Conservation (phyloP, 2,329 filamentous ascomycete genomes). For the Dactylellina drechsleri region DNA sequence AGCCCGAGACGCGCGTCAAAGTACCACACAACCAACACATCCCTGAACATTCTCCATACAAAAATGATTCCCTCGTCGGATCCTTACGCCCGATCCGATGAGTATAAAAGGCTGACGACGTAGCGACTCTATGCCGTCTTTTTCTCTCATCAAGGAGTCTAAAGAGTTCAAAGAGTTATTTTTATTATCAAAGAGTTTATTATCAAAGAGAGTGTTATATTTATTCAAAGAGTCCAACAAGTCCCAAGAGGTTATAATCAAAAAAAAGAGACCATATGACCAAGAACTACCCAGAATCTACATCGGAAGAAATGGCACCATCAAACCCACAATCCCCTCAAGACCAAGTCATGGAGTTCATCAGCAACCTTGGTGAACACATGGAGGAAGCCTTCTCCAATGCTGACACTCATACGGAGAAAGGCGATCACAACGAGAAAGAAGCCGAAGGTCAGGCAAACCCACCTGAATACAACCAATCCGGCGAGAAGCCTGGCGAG, state of each 20-base stretch:
- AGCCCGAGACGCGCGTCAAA: constrained; percentile 50
- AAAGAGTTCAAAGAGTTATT: constrained; percentile 26
- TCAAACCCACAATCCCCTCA: constrained; percentile 48
- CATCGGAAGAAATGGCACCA: constrained; percentile 52
- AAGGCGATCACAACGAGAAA: constrained; percentile 34
- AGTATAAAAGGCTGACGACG: constrained; percentile 44
- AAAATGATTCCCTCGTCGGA: constrained; percentile 48
- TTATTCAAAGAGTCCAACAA: constrained; percentile 25
- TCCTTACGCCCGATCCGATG: constrained; percentile 16
- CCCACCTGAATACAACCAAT: constrained; percentile 44
- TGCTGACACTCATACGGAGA: constrained; percentile 39
- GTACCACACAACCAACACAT: constrained; percentile 53
- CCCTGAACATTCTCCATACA: not conserved
- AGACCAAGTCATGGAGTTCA: constrained; percentile 55
- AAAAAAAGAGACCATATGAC: constrained; percentile 39
- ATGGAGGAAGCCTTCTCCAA: constrained; percentile 51
- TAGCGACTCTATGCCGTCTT: not conserved
- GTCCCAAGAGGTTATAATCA: constrained; percentile 23
- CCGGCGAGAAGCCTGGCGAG: constrained; percentile 42
- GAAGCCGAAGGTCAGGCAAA: constrained; percentile 15
- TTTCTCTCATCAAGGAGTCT: constrained; percentile 34
- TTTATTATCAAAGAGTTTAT: constrained; percentile 16
- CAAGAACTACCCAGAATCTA: constrained; percentile 47
- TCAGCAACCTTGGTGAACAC: constrained; percentile 54
- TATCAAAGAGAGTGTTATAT: constrained; percentile 44